Conservation (phyloP, 768 basidiomycete species). For the Cyathus striatus region DNA sequence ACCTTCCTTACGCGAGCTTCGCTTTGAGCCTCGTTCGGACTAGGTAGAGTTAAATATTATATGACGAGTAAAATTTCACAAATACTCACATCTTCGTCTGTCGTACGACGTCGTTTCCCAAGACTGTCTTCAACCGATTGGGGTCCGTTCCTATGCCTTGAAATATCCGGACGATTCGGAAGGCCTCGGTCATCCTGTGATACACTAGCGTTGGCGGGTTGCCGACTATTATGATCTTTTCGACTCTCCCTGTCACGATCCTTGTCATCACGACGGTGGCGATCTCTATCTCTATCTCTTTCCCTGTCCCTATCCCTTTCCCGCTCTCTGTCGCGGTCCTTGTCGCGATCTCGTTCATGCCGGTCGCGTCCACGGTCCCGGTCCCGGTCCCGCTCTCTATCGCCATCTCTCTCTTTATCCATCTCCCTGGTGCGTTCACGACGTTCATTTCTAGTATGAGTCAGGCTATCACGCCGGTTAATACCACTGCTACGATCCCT, state of each 20-base stretch:
- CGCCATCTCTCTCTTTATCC: slow-evolving; percentile 54
- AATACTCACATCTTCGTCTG: slow-evolving; percentile 76
- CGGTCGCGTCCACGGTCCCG: too few relatives aligned
- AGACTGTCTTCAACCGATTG: slow-evolving; percentile 54
- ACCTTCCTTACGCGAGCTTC: slow-evolving; percentile 72
- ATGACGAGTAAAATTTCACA: slow-evolving; percentile 2
- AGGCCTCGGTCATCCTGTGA: slow-evolving; percentile 48
- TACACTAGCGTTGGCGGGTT: slow-evolving; percentile 27
- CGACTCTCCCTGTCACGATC: slow-evolving; percentile 30
- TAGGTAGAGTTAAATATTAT: slow-evolving; percentile 20
- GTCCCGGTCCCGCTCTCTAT: slow-evolving; percentile 39
- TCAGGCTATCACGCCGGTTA: slow-evolving; percentile 45
- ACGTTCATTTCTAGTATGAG: slow-evolving; percentile 47
- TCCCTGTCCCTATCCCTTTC: slow-evolving; percentile 42
- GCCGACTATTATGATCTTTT: slow-evolving; percentile 7
- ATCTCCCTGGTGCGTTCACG: slow-evolving; percentile 43
- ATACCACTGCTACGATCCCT: slow-evolving; percentile 33
- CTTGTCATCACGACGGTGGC: slow-evolving; percentile 33
- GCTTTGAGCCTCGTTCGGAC: slow-evolving; percentile 75
- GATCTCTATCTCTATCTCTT: slow-evolving; percentile 33
- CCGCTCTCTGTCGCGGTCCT: slow-evolving; percentile 54
- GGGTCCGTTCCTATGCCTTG: slow-evolving; percentile 46
- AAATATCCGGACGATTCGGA: slow-evolving; percentile 54
- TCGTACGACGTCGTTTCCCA: slow-evolving; percentile 64
- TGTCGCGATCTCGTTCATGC: slow-evolving; percentile 54